Conservation (phyloP, 352 stramenopile species). For the Pythium aristosporum region DNA sequence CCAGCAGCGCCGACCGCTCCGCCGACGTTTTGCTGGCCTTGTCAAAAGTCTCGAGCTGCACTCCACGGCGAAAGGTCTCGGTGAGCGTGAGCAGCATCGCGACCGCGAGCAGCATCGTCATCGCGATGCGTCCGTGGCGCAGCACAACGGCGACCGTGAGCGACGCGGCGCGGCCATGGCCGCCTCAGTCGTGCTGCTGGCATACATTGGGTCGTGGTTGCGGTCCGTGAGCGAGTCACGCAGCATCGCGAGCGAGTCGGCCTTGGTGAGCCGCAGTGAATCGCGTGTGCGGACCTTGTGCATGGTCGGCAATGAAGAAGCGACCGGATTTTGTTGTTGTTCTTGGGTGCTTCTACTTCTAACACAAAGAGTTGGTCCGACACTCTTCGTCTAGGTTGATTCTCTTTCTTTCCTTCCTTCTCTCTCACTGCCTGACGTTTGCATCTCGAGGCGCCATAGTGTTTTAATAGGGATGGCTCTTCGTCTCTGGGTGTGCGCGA, state of each 20-base stretch:
- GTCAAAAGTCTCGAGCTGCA: constrained; percentile 7
- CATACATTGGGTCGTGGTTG: not conserved
- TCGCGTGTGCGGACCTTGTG: not conserved
- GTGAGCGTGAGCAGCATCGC: not conserved
- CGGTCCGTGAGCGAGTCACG: not conserved
- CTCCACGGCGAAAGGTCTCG: not conserved
- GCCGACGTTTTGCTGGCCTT: not conserved
- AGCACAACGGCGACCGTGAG: not conserved
- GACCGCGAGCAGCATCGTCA: not conserved
- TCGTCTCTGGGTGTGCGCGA: too few relatives aligned
- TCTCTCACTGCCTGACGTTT: too few relatives aligned
- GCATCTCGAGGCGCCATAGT: too few relatives aligned
- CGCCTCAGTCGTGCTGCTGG: not conserved
- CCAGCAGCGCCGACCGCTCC: constrained; percentile 1
- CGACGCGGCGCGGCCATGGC: not conserved
- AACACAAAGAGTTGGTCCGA: too few relatives aligned
- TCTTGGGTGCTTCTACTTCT: too few relatives aligned
- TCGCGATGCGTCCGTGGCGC: not conserved
- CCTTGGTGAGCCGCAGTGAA: not conserved
- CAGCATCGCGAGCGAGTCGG: constrained; percentile 4
- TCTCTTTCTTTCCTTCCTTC: too few relatives aligned
- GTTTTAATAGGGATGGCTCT: too few relatives aligned
- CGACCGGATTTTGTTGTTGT: not conserved
- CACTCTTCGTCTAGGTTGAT: too few relatives aligned
- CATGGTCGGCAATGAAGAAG: not conserved